Conservation (phyloP, 352 stramenopile genomes). For the Pythium phragmitis region DNA sequence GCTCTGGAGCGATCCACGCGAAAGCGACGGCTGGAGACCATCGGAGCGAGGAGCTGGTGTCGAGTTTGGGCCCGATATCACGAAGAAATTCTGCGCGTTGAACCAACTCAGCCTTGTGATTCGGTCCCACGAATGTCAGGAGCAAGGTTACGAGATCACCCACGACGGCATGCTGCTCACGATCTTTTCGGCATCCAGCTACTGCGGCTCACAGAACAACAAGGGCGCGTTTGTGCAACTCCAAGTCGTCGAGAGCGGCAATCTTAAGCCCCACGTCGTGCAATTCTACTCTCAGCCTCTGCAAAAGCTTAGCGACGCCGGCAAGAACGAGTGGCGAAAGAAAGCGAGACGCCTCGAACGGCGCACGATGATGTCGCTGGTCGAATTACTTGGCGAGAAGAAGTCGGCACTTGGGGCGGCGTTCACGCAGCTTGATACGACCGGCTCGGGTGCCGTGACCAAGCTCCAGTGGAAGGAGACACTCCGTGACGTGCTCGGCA, state of each 20-base stretch:
- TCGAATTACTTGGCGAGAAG: conserved; percentile 82
- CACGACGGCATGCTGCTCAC: conserved; percentile 87
- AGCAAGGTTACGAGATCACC: conserved; percentile 89
- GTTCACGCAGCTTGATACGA: conserved; percentile 46
- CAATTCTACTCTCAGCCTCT: conserved; percentile 90
- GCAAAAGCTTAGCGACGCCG: conserved; percentile 63
- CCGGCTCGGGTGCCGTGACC: conserved; percentile 41
- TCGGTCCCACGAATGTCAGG: conserved; percentile 92
- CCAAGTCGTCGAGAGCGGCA: conserved; percentile 56
- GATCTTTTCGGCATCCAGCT: conserved; percentile 92
- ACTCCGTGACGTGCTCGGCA: conserved; percentile 56
- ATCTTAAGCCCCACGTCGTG: conserved; percentile 90
- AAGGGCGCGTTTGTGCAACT: conserved; percentile 80
- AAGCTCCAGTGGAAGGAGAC: conserved; percentile 72
- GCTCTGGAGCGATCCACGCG: conserved; percentile 90
- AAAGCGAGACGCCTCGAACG: conserved; percentile 70
- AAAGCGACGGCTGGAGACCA: conserved; percentile 52
- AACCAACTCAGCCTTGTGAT: conserved; percentile 91
- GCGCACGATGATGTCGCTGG: conserved; percentile 74
- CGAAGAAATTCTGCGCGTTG: conserved; percentile 79
- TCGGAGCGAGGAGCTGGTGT: conserved; percentile 86
- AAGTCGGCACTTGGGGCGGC: conserved; percentile 50
- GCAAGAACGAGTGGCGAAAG: conserved; percentile 77
- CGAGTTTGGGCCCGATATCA: conserved; percentile 94
- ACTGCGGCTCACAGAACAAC: conserved; percentile 91